These are phyloP conservation scores for Phytophthora citrophthora DNA, from an alignment of 352 stramenopile genomes.

Conservation along the genomic window DNA sequence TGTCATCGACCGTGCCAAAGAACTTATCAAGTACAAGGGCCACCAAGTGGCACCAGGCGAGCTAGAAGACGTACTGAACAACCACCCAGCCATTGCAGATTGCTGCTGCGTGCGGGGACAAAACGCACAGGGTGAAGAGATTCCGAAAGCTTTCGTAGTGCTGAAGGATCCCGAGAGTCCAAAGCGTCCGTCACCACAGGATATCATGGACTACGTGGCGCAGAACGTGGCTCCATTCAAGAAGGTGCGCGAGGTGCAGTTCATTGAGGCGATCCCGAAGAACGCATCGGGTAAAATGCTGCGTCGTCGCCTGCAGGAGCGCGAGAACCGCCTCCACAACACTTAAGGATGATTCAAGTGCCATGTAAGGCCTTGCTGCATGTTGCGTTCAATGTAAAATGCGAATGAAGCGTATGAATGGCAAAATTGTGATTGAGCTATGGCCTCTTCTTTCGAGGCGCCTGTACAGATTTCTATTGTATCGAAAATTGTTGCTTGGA, in stretches of 20 bases:
- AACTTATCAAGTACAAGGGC: slow-evolving; percentile 95
- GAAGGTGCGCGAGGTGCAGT: slow-evolving; percentile 86
- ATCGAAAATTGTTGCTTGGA: not conserved
- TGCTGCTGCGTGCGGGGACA: slow-evolving; percentile 65
- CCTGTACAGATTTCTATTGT: slow-evolving; percentile 10
- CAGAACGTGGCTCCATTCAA: slow-evolving; percentile 88
- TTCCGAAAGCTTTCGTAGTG: slow-evolving; percentile 92
- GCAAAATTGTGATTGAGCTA: not conserved
- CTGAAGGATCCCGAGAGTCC: slow-evolving; percentile 50
- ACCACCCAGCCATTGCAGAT: slow-evolving; percentile 82
- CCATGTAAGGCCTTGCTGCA: not conserved
- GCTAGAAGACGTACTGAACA: slow-evolving; percentile 90
- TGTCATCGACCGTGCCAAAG: slow-evolving; percentile 92
- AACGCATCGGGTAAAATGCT: slow-evolving; percentile 92
- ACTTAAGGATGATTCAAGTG: not conserved
- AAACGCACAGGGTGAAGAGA: slow-evolving; percentile 84
- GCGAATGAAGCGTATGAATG: slow-evolving; percentile 17
- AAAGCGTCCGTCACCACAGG: slow-evolving; percentile 54
- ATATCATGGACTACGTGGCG: slow-evolving; percentile 88
- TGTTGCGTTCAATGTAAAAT: slow-evolving; percentile 9
- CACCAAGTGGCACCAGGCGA: slow-evolving; percentile 92
- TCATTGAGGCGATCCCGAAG: slow-evolving; percentile 92
- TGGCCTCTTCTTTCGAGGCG: slow-evolving; percentile 6
- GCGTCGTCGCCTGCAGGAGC: slow-evolving; percentile 68
- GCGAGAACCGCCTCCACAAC: slow-evolving; percentile 38